A percentile compares a stretch with the other conserved stretches of the same genome.
phyloP scores from a whole-genome alignment of 2,329 filamentous ascomycete genomes.

The Alternaria incomplexa region DNA sequence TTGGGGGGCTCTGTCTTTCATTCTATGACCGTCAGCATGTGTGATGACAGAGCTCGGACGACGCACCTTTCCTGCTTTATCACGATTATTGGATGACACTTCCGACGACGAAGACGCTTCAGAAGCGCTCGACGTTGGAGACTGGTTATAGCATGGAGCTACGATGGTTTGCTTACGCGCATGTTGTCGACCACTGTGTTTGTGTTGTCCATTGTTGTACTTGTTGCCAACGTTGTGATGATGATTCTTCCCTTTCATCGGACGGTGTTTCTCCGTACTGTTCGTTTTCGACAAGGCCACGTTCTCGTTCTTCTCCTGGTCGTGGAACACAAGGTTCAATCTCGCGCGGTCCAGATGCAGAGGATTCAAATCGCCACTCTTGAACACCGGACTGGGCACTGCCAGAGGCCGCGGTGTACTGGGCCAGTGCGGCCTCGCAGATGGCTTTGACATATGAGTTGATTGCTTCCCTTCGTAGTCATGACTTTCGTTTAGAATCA shows the following conservation, averaged over 20 bases:
- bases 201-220: slow-evolving; percentile 37
- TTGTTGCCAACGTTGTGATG: slow-evolving; percentile 36
- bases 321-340: slow-evolving; percentile 24
- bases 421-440: slow-evolving; percentile 44
- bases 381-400: slow-evolving; percentile 47
- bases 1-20: not conserved
- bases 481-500: slow-evolving; percentile 57
- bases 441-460: slow-evolving; percentile 55
- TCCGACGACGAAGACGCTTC: not conserved
- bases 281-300: not conserved
- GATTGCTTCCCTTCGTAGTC: slow-evolving; percentile 52
- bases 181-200: slow-evolving; percentile 21
- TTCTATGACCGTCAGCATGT: not conserved
- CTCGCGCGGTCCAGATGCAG: slow-evolving; percentile 50
- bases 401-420: slow-evolving; percentile 37
- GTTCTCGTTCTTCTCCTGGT: slow-evolving; percentile 30
- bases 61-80: not conserved
- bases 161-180: slow-evolving; percentile 15
- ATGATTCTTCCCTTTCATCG: not conserved
- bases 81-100: not conserved
- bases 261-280: not conserved
- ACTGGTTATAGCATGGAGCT: slow-evolving; percentile 2
- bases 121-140: not conserved
- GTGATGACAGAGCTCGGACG: not conserved
- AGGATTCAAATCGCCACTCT: slow-evolving; percentile 58